These are phyloP conservation scores for Candida silvicultrix DNA, from an alignment of 805 yeast species.

Conservation along the genomic window DNA sequence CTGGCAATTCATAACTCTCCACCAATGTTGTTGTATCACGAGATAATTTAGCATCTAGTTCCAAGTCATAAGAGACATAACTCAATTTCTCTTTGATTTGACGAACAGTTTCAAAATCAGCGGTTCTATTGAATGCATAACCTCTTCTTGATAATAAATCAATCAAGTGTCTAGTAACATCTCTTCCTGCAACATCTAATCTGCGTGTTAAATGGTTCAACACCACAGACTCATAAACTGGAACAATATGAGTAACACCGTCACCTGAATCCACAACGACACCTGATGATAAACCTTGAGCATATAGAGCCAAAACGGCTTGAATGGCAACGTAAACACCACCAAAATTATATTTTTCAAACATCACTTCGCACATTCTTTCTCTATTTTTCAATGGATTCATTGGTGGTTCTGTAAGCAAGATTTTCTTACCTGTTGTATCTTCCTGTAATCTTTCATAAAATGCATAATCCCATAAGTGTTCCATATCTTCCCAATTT, in stretches of 20 bases:
- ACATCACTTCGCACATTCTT: slow-evolving; percentile 87
- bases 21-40: slow-evolving; percentile 94
- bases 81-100: slow-evolving; percentile 95
- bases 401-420: slow-evolving; percentile 97
- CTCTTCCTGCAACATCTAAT: slow-evolving; percentile 96
- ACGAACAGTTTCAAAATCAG: slow-evolving; percentile 97
- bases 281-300: slow-evolving; percentile 94
- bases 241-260: slow-evolving; percentile 97
- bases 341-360: slow-evolving; percentile 83
- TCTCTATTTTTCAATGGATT: slow-evolving; percentile 88
- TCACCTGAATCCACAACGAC: slow-evolving; percentile 99
- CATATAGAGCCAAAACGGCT: slow-evolving; percentile 96
- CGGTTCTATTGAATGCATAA: slow-evolving; percentile 96
- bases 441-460: slow-evolving; percentile 83
- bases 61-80: slow-evolving; percentile 91
- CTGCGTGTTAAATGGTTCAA: slow-evolving; percentile 88
- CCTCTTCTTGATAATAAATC: slow-evolving; percentile 90
- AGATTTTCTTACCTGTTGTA: slow-evolving; percentile 72
- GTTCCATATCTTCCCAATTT: slow-evolving; percentile 99
- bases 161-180: slow-evolving; percentile 93
- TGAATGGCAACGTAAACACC: slow-evolving; percentile 95
- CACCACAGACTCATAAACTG: slow-evolving; percentile 96
- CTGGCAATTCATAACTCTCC: slow-evolving; percentile 89
- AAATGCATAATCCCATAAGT: slow-evolving; percentile 96
- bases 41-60: slow-evolving; percentile 79